phyloP scores from a whole-genome alignment of 1,284 basidiomycete genomes.

The Sphagnurus paluster region DNA sequence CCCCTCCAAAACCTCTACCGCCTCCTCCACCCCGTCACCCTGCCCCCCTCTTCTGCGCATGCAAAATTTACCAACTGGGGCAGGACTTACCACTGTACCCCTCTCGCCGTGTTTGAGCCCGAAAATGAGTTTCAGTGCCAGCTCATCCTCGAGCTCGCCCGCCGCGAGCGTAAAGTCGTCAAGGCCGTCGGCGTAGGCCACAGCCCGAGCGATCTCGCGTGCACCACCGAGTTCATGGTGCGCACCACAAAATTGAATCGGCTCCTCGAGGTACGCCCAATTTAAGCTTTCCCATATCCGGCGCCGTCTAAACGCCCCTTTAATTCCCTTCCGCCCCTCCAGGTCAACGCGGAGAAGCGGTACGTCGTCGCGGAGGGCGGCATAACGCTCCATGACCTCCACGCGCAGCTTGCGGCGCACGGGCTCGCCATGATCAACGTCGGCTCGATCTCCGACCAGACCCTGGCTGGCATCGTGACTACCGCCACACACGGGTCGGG shows the following conservation, averaged over 20 bases:
- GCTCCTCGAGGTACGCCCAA: conserved; percentile 73
- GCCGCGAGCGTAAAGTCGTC: conserved; percentile 69
- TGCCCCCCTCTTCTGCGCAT: conserved; percentile 41
- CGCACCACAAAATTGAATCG: conserved; percentile 71
- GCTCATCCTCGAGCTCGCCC: conserved; percentile 82
- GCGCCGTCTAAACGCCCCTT: conserved; percentile 15
- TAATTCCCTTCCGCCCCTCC: conserved; percentile 12
- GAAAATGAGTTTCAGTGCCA: conserved; percentile 71
- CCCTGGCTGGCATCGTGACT: conserved; percentile 90
- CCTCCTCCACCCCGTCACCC: conserved; percentile 51
- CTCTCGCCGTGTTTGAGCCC: conserved; percentile 78
- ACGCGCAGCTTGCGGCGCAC: conserved; percentile 65
- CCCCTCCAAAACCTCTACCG: conserved; percentile 46
- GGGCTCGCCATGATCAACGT: conserved; percentile 88
- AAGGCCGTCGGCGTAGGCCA: conserved; percentile 91
- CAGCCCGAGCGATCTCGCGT: conserved; percentile 90
- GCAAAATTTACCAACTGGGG: conserved; percentile 74
- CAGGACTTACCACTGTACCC: conserved; percentile 61
- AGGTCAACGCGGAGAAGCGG: conserved; percentile 75
- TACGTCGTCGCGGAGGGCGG: conserved; percentile 78
- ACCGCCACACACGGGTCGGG: conserved; percentile 97
- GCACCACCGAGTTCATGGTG: conserved; percentile 83
- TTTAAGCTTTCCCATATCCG: conserved; percentile 24
- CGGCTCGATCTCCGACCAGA: conserved; percentile 97
- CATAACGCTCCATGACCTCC: conserved; percentile 76